Base-by-base conservation (phyloP, 2,329 filamentous ascomycete genomes). In the Hortaea sp. region DNA sequence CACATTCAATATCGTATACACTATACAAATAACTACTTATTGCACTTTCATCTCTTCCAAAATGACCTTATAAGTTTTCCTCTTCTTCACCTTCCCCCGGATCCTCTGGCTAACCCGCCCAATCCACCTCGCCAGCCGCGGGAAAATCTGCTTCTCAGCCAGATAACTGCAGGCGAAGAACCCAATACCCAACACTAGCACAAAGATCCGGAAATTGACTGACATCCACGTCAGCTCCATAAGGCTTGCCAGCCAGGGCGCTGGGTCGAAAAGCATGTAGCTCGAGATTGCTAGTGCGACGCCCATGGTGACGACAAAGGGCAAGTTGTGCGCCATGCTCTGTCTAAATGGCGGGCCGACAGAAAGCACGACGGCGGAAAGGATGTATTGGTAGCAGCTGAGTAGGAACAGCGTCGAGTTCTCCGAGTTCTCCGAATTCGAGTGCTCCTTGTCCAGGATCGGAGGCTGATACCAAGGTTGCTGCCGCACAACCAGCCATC, bases 331-430 rank as follows among this genome's bases (percentile, higher is more conserved):
- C 12, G 72, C 72, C 71, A 88, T 87, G 11, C 79, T 77, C 57
- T 92, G 85, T 45, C 92, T 77, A 69, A 95, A 98, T 0, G 92
- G 92, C 31, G 79, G 81, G 1, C 92, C 94, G n/a, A 92, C 87
- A 57, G 85, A 94, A 29, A 98, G 74, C 1, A 97, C 84, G 35
- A 97, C 76, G 4, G 87, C 92, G 0, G 88, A 85, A 20, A 95
- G 74, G 34, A 94, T 94, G 65, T 98, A 98, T 63, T 97, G 89
- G 60, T 89, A 97, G 64, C 88, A 95, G 1, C 85, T 94, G 5
- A 89, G 73, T 29, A 97, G 69, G 70, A 98, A 98, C 1, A 98
- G 71, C 0, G 85, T 81, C 0, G 90, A 95, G 59, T 98, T 97
- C 59, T 97, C 85, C 7, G 88, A 95, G 65, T 97, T 97, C 58